Conservation (phyloP, 306 rosid genomes). For the Senna siamea region DNA sequence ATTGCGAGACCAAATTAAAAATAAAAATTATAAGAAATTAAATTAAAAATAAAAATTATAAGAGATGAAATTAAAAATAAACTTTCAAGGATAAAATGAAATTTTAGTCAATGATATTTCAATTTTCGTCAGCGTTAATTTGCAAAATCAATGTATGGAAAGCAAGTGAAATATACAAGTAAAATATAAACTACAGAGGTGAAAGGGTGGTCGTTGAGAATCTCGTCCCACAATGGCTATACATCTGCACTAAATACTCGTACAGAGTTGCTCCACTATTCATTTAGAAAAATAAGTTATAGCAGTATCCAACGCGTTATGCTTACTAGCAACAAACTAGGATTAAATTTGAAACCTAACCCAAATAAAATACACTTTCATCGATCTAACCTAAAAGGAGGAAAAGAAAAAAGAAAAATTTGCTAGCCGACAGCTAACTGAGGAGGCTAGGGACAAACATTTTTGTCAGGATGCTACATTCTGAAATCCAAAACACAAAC, state of each 20-base stretch:
- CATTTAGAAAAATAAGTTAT: conserved; percentile 11
- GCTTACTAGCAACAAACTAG: conserved; percentile 24
- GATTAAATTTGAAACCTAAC: conserved; percentile 39
- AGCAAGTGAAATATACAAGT: no score
- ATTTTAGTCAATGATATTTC: no score
- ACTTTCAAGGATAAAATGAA: no score
- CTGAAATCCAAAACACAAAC: conserved; percentile 51
- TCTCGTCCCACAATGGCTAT: conserved; percentile 31
- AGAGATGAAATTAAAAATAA: no score
- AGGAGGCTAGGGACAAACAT: neutral
- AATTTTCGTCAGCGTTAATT: no score
- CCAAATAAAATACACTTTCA: conserved; percentile 42
- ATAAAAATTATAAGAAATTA: no score
- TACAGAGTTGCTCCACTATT: conserved; percentile 30
- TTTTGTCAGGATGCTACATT: conserved; percentile 34
- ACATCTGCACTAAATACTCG: conserved; percentile 31
- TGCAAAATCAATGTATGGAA: no score
- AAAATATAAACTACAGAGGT: no score
- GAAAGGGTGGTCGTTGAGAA: neutral
- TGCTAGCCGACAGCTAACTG: conserved; percentile 23
- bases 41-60: no score
- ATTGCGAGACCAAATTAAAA: no score
- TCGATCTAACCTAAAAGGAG: conserved; percentile 34
- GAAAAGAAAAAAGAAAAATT: conserved; percentile 44
- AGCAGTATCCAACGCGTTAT: conserved; percentile 33